Conservation (phyloP, 2,329 filamentous ascomycete genomes). For the Amauroascus verrucosus region DNA sequence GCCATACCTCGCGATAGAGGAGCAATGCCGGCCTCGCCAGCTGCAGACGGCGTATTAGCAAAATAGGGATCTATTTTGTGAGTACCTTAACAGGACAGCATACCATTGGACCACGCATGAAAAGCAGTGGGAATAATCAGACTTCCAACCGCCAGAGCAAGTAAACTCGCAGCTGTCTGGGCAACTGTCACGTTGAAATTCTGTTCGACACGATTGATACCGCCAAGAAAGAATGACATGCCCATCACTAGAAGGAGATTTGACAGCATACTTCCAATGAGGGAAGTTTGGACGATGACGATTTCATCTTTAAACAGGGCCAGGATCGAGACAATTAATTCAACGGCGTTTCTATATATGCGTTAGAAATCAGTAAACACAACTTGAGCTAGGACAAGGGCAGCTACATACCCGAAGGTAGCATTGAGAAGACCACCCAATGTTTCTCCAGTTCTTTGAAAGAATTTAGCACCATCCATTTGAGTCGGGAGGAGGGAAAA, state of each 20-base stretch:
- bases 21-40: conserved; percentile 22
- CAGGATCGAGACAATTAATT: conserved; percentile 79
- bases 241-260: conserved; percentile 82
- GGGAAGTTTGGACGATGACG: conserved; percentile 79
- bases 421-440: conserved; percentile 83
- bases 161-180: conserved; percentile 72
- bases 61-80: neutral
- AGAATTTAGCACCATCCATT: neutral
- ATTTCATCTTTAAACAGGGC: conserved; percentile 65
- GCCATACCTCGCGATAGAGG: conserved; percentile 27
- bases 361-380: neutral
- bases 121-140: conserved; percentile 89
- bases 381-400: neutral
- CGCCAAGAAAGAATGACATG: conserved; percentile 86
- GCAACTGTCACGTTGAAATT: conserved; percentile 88
- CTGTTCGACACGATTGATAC: conserved; percentile 67
- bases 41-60: conserved; percentile 14
- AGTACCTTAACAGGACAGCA: conserved; percentile 1
- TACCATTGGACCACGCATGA: conserved; percentile 44
- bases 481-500: conserved; percentile 19
- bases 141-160: conserved; percentile 67
- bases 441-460: conserved; percentile 58
- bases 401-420: conserved; percentile 54
- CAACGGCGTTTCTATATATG: conserved; percentile 61
- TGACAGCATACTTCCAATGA: conserved; percentile 84